Evolutionary conservation across 108 stramenopile species (phyloP).

Genomic region (Fragilaria crotonensis): DNA sequence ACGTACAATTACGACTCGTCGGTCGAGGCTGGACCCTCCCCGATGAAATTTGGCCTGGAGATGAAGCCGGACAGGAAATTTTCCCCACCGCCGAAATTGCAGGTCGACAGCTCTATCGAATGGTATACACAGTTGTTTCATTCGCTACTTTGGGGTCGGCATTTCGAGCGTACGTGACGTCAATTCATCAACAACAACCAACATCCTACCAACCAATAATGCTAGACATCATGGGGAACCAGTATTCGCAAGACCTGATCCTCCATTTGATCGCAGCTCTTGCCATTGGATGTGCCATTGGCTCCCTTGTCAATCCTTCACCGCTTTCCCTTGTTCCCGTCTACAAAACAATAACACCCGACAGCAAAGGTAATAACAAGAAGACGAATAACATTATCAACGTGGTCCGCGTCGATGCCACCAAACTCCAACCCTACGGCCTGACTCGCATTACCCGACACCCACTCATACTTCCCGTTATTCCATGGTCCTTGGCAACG

Average conservation of each 20-base stretch:
- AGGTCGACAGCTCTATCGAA: conserved; percentile 48
- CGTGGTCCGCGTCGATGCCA: conserved; percentile 28
- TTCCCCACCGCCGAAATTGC: conserved; percentile 43
- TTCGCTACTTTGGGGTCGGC: conserved; percentile 39
- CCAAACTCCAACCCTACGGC: conserved; percentile 35
- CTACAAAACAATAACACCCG: conserved; percentile 7
- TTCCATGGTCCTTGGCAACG: conserved; percentile 46
- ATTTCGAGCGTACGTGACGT: conserved; percentile 35
- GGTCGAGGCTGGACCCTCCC: conserved; percentile 38
- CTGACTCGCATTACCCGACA: conserved; percentile 49
- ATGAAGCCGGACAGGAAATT: conserved; percentile 28
- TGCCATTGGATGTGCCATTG: conserved; percentile 30
- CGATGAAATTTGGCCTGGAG: conserved; percentile 46
- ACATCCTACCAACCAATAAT: not conserved
- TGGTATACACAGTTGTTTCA: conserved; percentile 39
- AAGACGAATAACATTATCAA: conserved; percentile 4
- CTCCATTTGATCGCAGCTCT: conserved; percentile 19
- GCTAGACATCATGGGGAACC: not conserved
- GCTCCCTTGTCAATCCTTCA: conserved; percentile 49
- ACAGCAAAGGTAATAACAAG: too few species aligned
- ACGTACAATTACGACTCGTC: conserved; percentile 17
- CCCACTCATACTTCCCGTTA: conserved; percentile 51
- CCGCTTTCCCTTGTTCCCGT: conserved; percentile 36
- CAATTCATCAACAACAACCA: too few species aligned
- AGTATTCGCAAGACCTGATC: conserved; percentile 10